phyloP scores from a whole-genome alignment of 228 moss, liverwort and hornwort genomes.

The Sphagnum fallax region DNA sequence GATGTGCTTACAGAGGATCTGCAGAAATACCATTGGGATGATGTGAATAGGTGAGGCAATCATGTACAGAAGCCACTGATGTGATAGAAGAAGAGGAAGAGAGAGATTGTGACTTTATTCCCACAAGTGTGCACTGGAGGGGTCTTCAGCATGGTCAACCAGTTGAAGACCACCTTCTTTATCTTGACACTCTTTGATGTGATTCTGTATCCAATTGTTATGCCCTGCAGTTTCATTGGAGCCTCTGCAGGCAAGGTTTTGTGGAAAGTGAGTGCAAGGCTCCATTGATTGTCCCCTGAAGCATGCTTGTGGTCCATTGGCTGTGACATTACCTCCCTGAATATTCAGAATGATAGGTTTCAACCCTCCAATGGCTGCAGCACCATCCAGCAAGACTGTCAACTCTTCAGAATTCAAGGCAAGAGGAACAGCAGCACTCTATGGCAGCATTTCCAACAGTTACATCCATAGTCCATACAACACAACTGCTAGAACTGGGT shows the following conservation, averaged over 20 bases:
- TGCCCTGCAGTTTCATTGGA: conserved; percentile 22
- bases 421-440: not conserved
- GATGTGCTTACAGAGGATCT: too few species aligned
- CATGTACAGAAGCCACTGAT: too few species aligned
- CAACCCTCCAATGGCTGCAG: conserved; percentile 34
- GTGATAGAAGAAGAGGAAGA: too few species aligned
- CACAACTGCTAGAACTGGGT: too few species aligned
- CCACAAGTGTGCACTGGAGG: conserved; percentile 14
- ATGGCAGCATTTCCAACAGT: too few species aligned
- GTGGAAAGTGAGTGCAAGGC: conserved; percentile 62
- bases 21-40: too few species aligned
- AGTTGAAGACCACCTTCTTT: conserved; percentile 44
- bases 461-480: too few species aligned
- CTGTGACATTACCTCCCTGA: conserved; percentile 9
- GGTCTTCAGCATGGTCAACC: conserved; percentile 15
- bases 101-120: conserved; percentile 3
- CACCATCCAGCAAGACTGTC: not conserved
- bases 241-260: conserved; percentile 27
- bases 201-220: conserved; percentile 50
- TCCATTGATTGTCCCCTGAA: conserved; percentile 25
- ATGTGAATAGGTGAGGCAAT: too few species aligned
- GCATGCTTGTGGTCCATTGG: conserved; percentile 21
- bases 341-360: conserved; percentile 38
- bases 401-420: not conserved
- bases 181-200: conserved; percentile 49